Evolutionary conservation across 1,284 basidiomycete species (phyloP).

Genomic region (Rhizoctonia solani): DNA sequence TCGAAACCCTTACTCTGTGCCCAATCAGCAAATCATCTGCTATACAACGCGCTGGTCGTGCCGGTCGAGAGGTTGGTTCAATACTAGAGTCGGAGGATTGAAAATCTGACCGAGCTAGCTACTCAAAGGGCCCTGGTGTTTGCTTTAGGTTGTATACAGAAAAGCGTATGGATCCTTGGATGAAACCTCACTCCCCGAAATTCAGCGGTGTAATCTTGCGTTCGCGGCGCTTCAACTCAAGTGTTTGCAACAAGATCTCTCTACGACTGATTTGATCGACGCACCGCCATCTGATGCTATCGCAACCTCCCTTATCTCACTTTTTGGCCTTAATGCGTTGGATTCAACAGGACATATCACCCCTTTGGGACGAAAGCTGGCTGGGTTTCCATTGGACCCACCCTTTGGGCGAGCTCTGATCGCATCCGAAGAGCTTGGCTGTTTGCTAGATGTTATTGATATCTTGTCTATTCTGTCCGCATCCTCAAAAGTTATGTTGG

Average conservation of each 20-base stretch:
- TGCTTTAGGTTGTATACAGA: conserved; percentile 92
- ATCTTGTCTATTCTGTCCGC: conserved; percentile 80
- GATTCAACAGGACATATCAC: conserved; percentile 68
- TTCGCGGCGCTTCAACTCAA: conserved; percentile 83
- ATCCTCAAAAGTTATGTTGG: conserved; percentile 74
- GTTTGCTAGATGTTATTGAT: conserved; percentile 73
- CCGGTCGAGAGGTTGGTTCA: conserved; percentile 77
- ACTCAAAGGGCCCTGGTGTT: conserved; percentile 66
- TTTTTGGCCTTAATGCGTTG: conserved; percentile 77
- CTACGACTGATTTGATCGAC: conserved; percentile 83
- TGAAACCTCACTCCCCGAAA: conserved; percentile 79
- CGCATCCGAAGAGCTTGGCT: conserved; percentile 69
- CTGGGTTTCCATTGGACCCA: conserved; percentile 83
- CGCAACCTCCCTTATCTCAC: conserved; percentile 68
- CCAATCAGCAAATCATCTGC: conserved; percentile 89
- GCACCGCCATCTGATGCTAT: conserved; percentile 66
- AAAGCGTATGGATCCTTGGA: conserved; percentile 67
- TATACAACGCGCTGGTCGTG: conserved; percentile 81
- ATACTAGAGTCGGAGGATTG: not conserved
- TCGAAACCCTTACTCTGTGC: conserved; percentile 85
- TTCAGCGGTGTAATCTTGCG: conserved; percentile 81
- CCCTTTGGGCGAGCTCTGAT: conserved; percentile 76
- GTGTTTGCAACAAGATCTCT: conserved; percentile 78
- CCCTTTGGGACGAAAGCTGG: conserved; percentile 73
- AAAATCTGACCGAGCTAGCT: conserved; percentile 13